Evolutionary conservation across 345 rosid species (phyloP).

Genomic region (Citrus sinensis): DNA sequence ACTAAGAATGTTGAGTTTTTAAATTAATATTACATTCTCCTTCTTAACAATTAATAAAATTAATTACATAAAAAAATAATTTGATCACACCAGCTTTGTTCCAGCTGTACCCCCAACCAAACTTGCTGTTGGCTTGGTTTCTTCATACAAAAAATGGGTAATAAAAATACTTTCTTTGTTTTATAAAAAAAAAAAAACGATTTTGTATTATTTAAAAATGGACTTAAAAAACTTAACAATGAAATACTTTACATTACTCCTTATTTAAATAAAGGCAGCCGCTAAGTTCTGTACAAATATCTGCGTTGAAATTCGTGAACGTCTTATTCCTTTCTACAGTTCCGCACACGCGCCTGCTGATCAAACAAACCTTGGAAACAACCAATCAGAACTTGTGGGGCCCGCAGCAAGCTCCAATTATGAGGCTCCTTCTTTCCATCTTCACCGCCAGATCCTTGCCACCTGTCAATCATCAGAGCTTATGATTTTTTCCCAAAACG

Average conservation of each 20-base stretch:
- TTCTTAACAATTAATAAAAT: not conserved
- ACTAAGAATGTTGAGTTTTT: not conserved
- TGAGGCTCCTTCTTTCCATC: conserved; percentile 2
- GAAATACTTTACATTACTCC: too few relatives aligned
- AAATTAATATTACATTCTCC: not conserved
- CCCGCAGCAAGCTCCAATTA: not conserved
- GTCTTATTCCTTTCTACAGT: not conserved
- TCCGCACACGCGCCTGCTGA: not conserved
- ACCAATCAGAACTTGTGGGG: not conserved
- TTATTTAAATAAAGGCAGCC: too few relatives aligned
- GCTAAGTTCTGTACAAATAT: too few relatives aligned
- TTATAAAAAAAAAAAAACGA: too few relatives aligned
- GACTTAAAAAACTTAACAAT: too few relatives aligned
- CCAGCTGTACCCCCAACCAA: not conserved
- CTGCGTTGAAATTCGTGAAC: not conserved
- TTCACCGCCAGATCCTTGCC: conserved; percentile 11
- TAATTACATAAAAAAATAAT: not conserved
- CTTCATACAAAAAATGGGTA: not conserved
- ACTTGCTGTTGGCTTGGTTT: not conserved
- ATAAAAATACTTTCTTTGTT: too few relatives aligned
- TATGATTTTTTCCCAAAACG: not conserved
- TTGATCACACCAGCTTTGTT: not conserved
- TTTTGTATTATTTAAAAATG: too few relatives aligned
- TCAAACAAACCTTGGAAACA: not conserved
- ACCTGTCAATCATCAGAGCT: not conserved